Base-by-base conservation (phyloP, 2,329 filamentous ascomycete genomes). In the Fusarium setosum region DNA sequence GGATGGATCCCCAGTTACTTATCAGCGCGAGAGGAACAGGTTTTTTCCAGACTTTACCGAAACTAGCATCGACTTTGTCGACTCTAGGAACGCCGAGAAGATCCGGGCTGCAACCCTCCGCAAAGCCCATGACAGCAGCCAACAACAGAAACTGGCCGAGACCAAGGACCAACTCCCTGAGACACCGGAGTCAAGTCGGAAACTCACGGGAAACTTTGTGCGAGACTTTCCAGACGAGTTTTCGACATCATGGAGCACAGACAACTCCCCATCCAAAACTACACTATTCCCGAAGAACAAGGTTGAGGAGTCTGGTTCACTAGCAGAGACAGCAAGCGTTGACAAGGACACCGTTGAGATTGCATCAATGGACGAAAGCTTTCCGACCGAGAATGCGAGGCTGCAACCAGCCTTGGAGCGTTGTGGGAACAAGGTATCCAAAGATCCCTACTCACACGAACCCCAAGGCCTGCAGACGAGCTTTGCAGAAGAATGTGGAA, bases 201-300 rank as follows among this genome's bases (percentile, higher is more conserved):
- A 59, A 10, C 57, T 86, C 47, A 84, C 81, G 9, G 84, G 84
- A 5, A 84, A 82, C 62, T 86, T 81, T 61, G 73, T 75, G 9
- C 80, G 79, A 29, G 84, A 86, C 68, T 86, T 86, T 58, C 82
- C 84, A 0, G 83, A 86, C 58, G 83, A 86, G 4, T 85, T 84
- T 54, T 67, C 77, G 1, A 70, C 72, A 6, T 78, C 78, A 1
- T 85, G 83, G 84, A 75, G 72, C 37, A 66, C 59, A 7, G 45
- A 67, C 9, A 70, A 74, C 15, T 75, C 74, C 5, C 10, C 60
- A 4, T 73, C 71, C 2, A 71, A 72, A 21, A 65, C 72, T 4
- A 63, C 70, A 2, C 48, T 76, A 6, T 56, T 69, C 18, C 73
- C 75, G 7, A 68, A 69, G 21, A 54, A 59, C 40, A 23, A 49